phyloP scores from a whole-genome alignment of 768 basidiomycete species.

The Lanmaoa rubissima region DNA sequence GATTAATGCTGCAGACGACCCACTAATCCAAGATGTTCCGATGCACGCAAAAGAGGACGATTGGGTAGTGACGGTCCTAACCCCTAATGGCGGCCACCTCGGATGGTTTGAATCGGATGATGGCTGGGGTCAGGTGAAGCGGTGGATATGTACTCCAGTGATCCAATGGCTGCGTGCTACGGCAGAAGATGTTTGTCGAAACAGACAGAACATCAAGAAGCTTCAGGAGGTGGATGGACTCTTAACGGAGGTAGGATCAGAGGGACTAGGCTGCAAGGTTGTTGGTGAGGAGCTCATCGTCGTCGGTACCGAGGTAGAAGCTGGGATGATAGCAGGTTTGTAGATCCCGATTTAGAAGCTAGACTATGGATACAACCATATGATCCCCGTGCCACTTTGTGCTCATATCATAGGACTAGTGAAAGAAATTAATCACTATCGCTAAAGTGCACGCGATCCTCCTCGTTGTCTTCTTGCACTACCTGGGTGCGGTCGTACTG shows the following conservation, averaged over 20 bases:
- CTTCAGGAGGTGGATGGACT: conserved; percentile 58
- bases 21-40: conserved; percentile 65
- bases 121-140: conserved; percentile 30
- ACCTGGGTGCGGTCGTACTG: conserved; percentile 75
- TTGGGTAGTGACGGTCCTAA: conserved; percentile 59
- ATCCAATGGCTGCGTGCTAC: conserved; percentile 67
- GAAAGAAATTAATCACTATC: conserved; percentile 69
- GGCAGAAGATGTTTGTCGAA: conserved; percentile 49
- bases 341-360: conserved; percentile 33
- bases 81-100: conserved; percentile 69
- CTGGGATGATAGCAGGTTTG: conserved; percentile 60
- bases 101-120: conserved; percentile 73
- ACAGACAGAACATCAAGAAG: conserved; percentile 29
- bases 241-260: conserved; percentile 55
- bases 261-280: conserved; percentile 57
- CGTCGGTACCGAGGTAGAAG: conserved; percentile 51
- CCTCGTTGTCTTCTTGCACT: conserved; percentile 52
- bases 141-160: conserved; percentile 73
- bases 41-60: conserved; percentile 51
- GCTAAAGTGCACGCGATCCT: conserved; percentile 69
- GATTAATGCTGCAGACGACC: conserved; percentile 76
- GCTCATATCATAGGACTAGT: not conserved
- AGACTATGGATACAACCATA: conserved; percentile 9
- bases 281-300: conserved; percentile 52
- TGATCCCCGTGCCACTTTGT: conserved; percentile 6